phyloP scores from a whole-genome alignment of 164 flowering plant genomes.

The Cinnamomum micranthum region DNA sequence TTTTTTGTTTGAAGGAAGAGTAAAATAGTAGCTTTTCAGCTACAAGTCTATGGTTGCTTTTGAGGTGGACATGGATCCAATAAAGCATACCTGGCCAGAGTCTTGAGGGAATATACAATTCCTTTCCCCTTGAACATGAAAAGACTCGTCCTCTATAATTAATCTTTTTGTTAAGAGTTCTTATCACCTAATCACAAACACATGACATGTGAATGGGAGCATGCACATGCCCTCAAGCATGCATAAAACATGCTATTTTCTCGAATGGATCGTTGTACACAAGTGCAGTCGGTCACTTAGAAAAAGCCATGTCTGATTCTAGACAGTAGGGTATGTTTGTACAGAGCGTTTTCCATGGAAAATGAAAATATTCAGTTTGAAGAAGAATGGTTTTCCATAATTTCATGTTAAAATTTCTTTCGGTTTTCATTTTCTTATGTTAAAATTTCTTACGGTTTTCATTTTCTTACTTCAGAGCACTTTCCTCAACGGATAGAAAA shows the following conservation, averaged over 20 bases:
- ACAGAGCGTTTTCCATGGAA: too few species aligned
- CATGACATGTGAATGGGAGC: neutral
- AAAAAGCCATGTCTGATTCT: neutral
- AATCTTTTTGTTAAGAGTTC: too few species aligned
- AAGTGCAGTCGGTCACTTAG: neutral
- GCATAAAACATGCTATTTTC: too few species aligned
- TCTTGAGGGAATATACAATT: slow-evolving; percentile 76
- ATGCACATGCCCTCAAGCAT: neutral
- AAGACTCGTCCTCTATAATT: neutral
- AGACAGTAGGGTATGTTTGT: too few species aligned
- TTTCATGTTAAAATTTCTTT: too few species aligned
- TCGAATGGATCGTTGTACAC: neutral
- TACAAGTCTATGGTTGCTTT: slow-evolving; percentile 18
- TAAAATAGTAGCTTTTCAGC: neutral
- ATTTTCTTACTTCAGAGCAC: too few species aligned
- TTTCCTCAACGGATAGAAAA: too few species aligned
- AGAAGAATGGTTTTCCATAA: too few species aligned
- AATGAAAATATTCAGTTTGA: too few species aligned
- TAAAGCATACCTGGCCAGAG: slow-evolving; percentile 87
- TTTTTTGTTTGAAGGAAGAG: neutral
- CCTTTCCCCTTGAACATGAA: slow-evolving; percentile 68
- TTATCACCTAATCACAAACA: neutral
- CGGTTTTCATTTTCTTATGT: too few species aligned
- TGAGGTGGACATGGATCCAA: slow-evolving; percentile 47
- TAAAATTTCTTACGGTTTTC: too few species aligned